Evolutionary conservation across 805 yeast genomes (phyloP).

Genomic region (Metschnikowia santaceciliae): DNA sequence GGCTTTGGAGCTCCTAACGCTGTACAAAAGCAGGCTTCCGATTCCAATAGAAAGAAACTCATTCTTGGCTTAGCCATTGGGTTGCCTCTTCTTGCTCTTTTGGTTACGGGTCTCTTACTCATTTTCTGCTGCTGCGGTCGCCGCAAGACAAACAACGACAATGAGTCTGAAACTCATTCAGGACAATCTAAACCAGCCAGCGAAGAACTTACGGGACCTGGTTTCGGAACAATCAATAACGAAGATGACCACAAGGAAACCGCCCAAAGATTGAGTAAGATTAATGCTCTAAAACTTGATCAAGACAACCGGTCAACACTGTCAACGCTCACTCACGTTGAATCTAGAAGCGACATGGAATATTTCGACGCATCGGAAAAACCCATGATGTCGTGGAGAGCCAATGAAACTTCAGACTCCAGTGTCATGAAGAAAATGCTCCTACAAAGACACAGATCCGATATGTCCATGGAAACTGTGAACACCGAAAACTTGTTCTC

Average conservation of each 20-base stretch:
- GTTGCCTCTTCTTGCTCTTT: slow-evolving; percentile 56
- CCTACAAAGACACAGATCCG: slow-evolving; percentile 34
- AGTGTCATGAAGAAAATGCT: slow-evolving; percentile 18
- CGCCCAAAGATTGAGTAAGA: slow-evolving; percentile 43
- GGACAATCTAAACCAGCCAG: slow-evolving; percentile 10
- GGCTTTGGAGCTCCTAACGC: slow-evolving; percentile 22
- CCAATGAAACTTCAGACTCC: slow-evolving; percentile 31
- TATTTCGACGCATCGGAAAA: slow-evolving; percentile 36
- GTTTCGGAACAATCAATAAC: slow-evolving; percentile 28
- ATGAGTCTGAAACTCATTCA: slow-evolving; percentile 6
- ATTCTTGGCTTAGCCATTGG: slow-evolving; percentile 92
- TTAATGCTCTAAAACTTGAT: slow-evolving; percentile 51
- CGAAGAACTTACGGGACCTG: slow-evolving; percentile 27
- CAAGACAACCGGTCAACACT: slow-evolving; percentile 32
- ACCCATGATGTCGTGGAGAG: slow-evolving; percentile 43
- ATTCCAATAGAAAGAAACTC: slow-evolving; percentile 47
- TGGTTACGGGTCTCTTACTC: slow-evolving; percentile 46
- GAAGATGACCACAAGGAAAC: slow-evolving; percentile 24
- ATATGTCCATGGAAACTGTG: slow-evolving; percentile 74
- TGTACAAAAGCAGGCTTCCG: slow-evolving; percentile 13
- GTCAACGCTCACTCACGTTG: slow-evolving; percentile 54
- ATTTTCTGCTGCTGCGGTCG: slow-evolving; percentile 56
- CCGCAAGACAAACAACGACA: slow-evolving; percentile 24
- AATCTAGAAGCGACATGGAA: slow-evolving; percentile 22
- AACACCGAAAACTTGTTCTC: slow-evolving; percentile 80